Evolutionary conservation across 1,139 yeast genomes (phyloP).

Genomic region (Saccharomyces hybrid): DNA sequence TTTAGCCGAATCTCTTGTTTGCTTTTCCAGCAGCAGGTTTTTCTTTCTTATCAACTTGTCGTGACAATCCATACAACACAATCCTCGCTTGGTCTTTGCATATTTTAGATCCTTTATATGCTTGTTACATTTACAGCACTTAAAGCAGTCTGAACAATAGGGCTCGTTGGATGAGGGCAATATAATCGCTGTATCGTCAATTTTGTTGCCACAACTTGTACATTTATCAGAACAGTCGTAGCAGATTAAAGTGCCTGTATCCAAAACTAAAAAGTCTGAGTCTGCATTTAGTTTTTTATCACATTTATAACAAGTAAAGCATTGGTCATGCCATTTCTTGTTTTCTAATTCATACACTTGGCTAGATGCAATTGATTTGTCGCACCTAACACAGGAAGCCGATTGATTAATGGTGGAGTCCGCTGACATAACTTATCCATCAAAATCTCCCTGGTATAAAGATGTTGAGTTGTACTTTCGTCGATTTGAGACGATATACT

Average conservation of each 20-base stretch:
- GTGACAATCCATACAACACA: constrained; percentile 91
- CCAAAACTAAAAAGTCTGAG: constrained; percentile 78
- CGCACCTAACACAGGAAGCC: constrained; percentile 22
- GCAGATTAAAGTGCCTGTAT: constrained; percentile 85
- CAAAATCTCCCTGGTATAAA: background rate
- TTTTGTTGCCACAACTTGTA: constrained; percentile 75
- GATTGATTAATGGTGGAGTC: constrained; percentile 2
- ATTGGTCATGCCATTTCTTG: constrained; percentile 88
- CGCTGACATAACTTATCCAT: background rate
- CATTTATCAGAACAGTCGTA: constrained; percentile 85
- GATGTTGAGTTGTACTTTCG: background rate
- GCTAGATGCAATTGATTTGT: constrained; percentile 49
- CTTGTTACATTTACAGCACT: constrained; percentile 79
- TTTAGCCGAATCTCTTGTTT: background rate
- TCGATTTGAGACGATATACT: background rate
- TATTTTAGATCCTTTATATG: constrained; percentile 84
- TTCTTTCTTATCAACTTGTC: constrained; percentile 40
- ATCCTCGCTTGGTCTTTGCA: constrained; percentile 87
- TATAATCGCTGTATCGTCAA: constrained; percentile 83
- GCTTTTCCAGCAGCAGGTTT: constrained; percentile 1
- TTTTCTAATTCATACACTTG: constrained; percentile 79
- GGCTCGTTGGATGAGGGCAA: constrained; percentile 83
- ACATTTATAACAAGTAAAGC: constrained; percentile 84
- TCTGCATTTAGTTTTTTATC: constrained; percentile 66
- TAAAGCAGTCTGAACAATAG: constrained; percentile 83